These are phyloP conservation scores for Monocercomonoides exilis DNA, from an alignment of 78 protist species.

Conservation along the genomic window DNA sequence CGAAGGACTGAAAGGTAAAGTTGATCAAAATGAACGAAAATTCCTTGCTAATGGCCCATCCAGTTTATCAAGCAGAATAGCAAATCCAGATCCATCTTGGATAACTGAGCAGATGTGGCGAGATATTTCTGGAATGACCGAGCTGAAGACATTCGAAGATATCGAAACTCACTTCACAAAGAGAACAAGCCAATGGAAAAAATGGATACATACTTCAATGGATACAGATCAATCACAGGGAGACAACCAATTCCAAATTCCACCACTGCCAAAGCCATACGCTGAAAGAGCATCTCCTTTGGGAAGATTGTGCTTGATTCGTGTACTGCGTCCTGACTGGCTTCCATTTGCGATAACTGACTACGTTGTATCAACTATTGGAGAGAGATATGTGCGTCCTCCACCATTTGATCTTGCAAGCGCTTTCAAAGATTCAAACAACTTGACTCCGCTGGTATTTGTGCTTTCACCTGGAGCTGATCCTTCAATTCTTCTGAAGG, in stretches of 20 bases:
- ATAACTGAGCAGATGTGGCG: conserved; percentile 7
- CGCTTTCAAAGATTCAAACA: conserved; percentile 44
- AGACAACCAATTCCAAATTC: neutral
- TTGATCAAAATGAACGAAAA: neutral
- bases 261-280: neutral
- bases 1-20: neutral
- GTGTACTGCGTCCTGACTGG: conserved; percentile 67
- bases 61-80: neutral
- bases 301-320: conserved; percentile 47
- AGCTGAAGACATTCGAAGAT: neutral
- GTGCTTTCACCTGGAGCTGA: conserved; percentile 77
- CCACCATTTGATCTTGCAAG: conserved; percentile 69
- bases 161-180: neutral
- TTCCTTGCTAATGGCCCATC: conserved; percentile 13
- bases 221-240: neutral
- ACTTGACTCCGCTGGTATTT: conserved; percentile 67
- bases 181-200: neutral
- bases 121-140: neutral
- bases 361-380: conserved; percentile 32
- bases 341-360: conserved; percentile 40
- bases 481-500: conserved; percentile 37
- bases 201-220: neutral
- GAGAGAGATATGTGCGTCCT: conserved; percentile 60
- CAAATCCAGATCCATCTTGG: conserved; percentile 17
- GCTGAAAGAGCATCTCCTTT: conserved; percentile 9